Base-by-base conservation (phyloP, 352 stramenopile species). In the Sclerospora graminicola region DNA sequence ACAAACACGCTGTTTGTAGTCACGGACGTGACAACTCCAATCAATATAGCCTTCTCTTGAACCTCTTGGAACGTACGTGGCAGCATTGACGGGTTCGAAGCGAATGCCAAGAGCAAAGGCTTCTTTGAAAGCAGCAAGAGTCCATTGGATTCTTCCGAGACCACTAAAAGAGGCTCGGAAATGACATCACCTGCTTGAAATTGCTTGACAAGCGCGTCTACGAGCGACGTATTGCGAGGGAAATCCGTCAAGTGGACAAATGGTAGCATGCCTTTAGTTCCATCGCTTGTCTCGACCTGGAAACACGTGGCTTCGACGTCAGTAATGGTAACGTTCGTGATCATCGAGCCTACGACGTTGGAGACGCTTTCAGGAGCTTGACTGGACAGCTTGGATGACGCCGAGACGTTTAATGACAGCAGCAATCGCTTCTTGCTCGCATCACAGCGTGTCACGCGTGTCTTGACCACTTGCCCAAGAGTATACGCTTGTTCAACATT, bases 171-270 rank as follows among this genome's bases (percentile, higher is more conserved):
- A 14, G 69, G 60, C 20, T 81, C 68, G 23, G 28, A 30, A 31
- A 89, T 71, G 16, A 76, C 58, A 14, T 86, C 69, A 13, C 73
- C 78, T 23, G 43, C 56, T 3, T 47, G 54, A 38, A 66, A 82
- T 24, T 51, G 48, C 50, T 76, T 69, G 24, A 85, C 70, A 15
- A 90, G 58, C 30, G 70, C 48, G 29, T 94, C 82, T 9, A 88
- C 77, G 4, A 94, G 63, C 38, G 65, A 68, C 2, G 80, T 84
- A 21, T 87, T 49, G 11, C 80, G 79, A 8, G 80, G 82, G 16
- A 91, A 91, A 53, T 94, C 82, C 0, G 78, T 91, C 29, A 94
- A 51, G 28, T 94, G 82, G 20, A 89, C 78, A 19, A 85, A 87
- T 18, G 78, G 77, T 14, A 94, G 50, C 39, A 90, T 43, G 15